Evolutionary conservation across 352 stramenopile species (phyloP), one percentile per base, ranked within the genome.

Genomic region (Pythium aquatile): DNA sequence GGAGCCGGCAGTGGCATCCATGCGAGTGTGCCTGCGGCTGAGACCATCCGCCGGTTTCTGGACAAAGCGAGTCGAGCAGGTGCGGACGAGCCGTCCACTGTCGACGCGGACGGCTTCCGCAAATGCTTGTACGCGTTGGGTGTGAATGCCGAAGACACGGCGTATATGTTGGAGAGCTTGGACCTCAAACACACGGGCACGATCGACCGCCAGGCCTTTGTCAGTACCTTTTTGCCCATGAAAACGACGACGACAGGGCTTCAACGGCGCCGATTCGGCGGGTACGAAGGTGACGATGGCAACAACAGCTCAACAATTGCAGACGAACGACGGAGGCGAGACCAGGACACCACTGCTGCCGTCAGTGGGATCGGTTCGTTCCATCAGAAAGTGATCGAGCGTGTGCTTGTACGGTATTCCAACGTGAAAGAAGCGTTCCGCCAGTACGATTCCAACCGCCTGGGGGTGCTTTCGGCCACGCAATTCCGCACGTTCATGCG

Each of bases 381-480:
- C 30, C 82, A 91, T 57, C 82, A 78, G 3, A 80, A 75, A 29
- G 67, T 89, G 48, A 69, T 91, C 35, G 79, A 91, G 56, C 76
- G 78, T 20, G 72, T 85, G 52, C 68, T 87, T 0, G 44, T 87
- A 10, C 79, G 74, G 37, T 84, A 75, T 57, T 69, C 83, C 6
- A 86, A 61, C 20, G 60, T 91, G 35, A 88, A 91, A 58, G 78
- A 91, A 48, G 72, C 81, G 33, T 91, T 91, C 61, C 77, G 80
- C 2, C 67, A 82, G 33, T 91, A 89, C 55, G 82, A 91, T 58
- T 62, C 61, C 5, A 74, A 77, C 28, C 79, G 80, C 4, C 66
- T 60, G 2, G 82, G 82, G 1, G 69, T 81, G n/a, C 55, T 91
- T 29, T 76, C 68, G 0, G 4, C 69, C 4, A 29, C 70, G 16